Evolutionary conservation across 2,329 filamentous ascomycete species (phyloP).

Genomic region (Parascedosporium putredinis): DNA sequence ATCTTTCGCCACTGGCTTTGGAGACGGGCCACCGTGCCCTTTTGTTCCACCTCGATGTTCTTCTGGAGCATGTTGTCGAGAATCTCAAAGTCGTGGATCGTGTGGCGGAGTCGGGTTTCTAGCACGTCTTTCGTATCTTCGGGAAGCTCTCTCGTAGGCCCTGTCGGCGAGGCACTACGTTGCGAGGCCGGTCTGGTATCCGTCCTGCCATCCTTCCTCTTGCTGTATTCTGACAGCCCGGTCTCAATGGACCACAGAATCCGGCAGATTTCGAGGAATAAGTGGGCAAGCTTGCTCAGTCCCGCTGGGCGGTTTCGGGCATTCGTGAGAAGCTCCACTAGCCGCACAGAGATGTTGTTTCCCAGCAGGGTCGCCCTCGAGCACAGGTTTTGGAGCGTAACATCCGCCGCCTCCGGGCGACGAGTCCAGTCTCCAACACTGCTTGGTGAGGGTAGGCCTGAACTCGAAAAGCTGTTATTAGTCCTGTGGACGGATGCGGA

Average conservation of each 20-base stretch:
- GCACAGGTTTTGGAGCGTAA: constrained; percentile 28
- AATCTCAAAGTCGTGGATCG: constrained; percentile 50
- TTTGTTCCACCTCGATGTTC: constrained; percentile 52
- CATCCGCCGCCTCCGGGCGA: background rate
- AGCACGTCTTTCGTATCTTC: constrained; percentile 52
- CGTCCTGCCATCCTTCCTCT: background rate
- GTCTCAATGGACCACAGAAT: constrained; percentile 60
- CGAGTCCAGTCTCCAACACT: no score
- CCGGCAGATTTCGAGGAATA: constrained; percentile 57
- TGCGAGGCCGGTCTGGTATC: no score
- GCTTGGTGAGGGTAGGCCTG: no score
- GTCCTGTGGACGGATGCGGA: no score
- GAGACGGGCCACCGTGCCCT: constrained; percentile 48
- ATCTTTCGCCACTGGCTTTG: constrained; percentile 53
- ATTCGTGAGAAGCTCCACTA: constrained; percentile 52
- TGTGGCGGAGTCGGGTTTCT: constrained; percentile 51
- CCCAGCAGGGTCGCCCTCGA: constrained; percentile 47
- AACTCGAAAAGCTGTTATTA: no score
- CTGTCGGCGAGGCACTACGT: no score
- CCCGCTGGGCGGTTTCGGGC: constrained; percentile 39
- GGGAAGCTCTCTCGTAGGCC: constrained; percentile 47
- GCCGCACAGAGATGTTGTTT: constrained; percentile 53
- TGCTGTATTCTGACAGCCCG: constrained; percentile 33
- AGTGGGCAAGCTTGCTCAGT: constrained; percentile 49
- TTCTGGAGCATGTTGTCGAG: constrained; percentile 53